Evolutionary conservation across 163 green algal genomes (phyloP).

Genomic region (Trebouxiophyceae sp.): DNA sequence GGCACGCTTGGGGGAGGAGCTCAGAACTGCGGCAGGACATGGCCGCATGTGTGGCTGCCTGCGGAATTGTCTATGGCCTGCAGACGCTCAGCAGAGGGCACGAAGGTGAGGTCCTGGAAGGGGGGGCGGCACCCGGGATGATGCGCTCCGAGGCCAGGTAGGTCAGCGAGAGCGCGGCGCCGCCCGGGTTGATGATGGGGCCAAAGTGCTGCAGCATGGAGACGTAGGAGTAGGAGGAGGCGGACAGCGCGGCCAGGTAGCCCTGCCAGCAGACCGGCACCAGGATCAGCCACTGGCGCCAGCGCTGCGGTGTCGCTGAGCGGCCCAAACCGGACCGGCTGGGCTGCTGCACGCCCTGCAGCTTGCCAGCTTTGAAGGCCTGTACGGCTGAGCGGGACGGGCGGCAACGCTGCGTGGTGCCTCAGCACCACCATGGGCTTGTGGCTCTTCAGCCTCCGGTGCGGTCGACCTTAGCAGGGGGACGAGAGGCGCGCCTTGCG

Average conservation of each 20-base stretch:
- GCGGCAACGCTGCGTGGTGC: not conserved
- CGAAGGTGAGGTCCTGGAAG: too few species aligned
- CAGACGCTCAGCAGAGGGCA: too few species aligned
- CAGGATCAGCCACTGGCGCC: too few species aligned
- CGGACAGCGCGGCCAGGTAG: constrained; percentile 93
- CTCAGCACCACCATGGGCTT: not conserved
- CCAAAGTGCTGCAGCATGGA: constrained; percentile 87
- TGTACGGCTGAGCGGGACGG: too few species aligned
- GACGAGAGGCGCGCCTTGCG: constrained; percentile 46
- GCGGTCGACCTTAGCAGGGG: too few species aligned
- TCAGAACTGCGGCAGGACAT: not conserved
- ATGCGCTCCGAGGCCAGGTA: constrained; percentile 89
- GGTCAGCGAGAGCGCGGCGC: constrained; percentile 85
- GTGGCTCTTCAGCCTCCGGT: too few species aligned
- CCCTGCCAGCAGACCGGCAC: constrained; percentile 35
- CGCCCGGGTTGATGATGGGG: constrained; percentile 78
- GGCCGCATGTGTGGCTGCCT: not conserved
- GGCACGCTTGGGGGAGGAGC: too few species aligned
- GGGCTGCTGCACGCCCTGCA: too few species aligned
- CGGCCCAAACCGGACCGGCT: too few species aligned
- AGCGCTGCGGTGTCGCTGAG: too few species aligned
- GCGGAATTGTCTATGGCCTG: too few species aligned
- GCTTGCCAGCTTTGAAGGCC: too few species aligned
- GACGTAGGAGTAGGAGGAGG: constrained; percentile 94
- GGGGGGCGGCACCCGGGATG: constrained; percentile 85